Percentiles rank a stretch among this genome's conserved stretches.
These are phyloP conservation scores for Penicillium palitans DNA, from an alignment of 2,329 filamentous ascomycete genomes.

Conservation along the genomic window DNA sequence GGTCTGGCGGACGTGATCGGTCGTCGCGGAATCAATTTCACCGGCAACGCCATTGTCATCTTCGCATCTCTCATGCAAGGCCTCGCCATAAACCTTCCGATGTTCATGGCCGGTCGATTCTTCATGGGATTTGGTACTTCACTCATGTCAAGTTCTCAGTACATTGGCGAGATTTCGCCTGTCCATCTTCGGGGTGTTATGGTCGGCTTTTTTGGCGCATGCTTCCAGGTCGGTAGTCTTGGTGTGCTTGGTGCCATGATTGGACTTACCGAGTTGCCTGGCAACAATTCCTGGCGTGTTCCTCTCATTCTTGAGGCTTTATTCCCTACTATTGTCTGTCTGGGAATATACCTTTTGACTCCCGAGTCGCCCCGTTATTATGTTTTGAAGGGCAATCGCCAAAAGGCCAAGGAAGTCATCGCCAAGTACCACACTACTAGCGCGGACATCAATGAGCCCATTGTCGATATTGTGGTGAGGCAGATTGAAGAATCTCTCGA, in stretches of 20 bases:
- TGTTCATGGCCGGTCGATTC: slow-evolving; percentile 44
- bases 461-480: slow-evolving; percentile 44
- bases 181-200: slow-evolving; percentile 44
- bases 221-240: slow-evolving; percentile 49
- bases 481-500: slow-evolving; percentile 51
- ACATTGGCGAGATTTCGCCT: slow-evolving; percentile 41
- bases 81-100: slow-evolving; percentile 26
- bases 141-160: slow-evolving; percentile 42
- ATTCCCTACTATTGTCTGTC: slow-evolving; percentile 51
- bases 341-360: slow-evolving; percentile 44
- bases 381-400: slow-evolving; percentile 35
- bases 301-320: slow-evolving; percentile 49
- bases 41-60: slow-evolving; percentile 49
- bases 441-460: slow-evolving; percentile 42
- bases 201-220: slow-evolving; percentile 52
- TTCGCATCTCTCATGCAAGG: slow-evolving; percentile 46
- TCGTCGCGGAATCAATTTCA: slow-evolving; percentile 52
- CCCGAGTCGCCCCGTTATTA: slow-evolving; percentile 42
- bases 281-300: slow-evolving; percentile 42
- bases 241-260: slow-evolving; percentile 48
- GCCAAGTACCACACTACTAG: slow-evolving; percentile 48
- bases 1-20: slow-evolving; percentile 54
- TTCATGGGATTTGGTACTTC: slow-evolving; percentile 41
- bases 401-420: slow-evolving; percentile 38
- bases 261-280: slow-evolving; percentile 41